Evolutionary conservation across 2,329 filamentous ascomycete genomes (phyloP).

Genomic region (Talaromyces sp.): DNA sequence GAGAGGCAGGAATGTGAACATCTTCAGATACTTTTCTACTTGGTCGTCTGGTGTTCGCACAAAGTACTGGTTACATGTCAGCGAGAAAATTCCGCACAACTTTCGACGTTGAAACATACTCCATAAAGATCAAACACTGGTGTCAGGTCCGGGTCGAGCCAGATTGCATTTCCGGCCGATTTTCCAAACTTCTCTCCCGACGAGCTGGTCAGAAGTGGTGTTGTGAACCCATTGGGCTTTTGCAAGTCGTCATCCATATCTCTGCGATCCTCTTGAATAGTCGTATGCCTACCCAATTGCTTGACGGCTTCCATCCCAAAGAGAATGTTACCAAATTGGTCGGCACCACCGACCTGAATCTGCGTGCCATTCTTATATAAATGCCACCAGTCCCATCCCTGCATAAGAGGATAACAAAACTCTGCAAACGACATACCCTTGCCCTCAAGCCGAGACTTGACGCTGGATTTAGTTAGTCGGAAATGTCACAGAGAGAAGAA

Average conservation of each 20-base stretch:
- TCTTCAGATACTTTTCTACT: conserved; percentile 73
- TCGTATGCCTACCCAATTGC: conserved; percentile 53
- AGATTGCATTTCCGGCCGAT: conserved; percentile 86
- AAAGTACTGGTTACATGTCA: conserved; percentile 60
- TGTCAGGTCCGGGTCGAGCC: conserved; percentile 80
- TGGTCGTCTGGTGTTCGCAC: conserved; percentile 74
- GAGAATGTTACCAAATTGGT: conserved; percentile 95
- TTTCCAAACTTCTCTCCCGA: conserved; percentile 91
- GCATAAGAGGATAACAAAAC: conserved; percentile 86
- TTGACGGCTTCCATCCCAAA: conserved; percentile 83
- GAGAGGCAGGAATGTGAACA: conserved; percentile 83
- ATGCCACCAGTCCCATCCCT: conserved; percentile 95
- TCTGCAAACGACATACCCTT: conserved; percentile 93
- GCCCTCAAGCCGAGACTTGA: conserved; percentile 75
- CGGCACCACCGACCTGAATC: conserved; percentile 88
- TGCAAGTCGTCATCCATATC: conserved; percentile 31
- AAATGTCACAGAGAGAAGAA: not conserved
- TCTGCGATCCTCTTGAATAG: conserved; percentile 31
- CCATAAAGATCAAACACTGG: conserved; percentile 79
- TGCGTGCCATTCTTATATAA: conserved; percentile 68
- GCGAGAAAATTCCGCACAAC: conserved; percentile 2
- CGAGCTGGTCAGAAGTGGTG: conserved; percentile 79
- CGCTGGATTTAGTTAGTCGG: conserved; percentile 37
- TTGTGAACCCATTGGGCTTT: conserved; percentile 75
- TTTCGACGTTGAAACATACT: conserved; percentile 26